Evolutionary conservation across 2,329 filamentous ascomycete species (phyloP), one percentile per base, ranked within the genome.

Genomic region (Exophiala oligosperma): DNA sequence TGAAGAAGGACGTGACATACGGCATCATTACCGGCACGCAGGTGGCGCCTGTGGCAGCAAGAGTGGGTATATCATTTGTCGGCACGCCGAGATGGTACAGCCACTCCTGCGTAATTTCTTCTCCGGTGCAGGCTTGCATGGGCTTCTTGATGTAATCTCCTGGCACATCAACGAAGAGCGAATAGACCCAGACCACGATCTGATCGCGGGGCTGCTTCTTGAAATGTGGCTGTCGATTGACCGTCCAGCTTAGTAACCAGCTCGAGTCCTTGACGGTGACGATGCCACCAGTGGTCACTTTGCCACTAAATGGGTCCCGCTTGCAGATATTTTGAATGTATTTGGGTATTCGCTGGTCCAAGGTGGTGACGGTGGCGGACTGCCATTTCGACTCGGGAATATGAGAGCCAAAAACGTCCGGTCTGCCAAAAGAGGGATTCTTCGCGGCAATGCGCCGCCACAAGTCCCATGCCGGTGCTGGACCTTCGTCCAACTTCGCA

Each of bases 191-290:
- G 44, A 77, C 66, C 6, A 75, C 72, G 17, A 71, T 66, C 29
- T 72, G 66, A 40, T 67, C 61, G 46, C 56, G 41, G 4, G 70
- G 68, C 55, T 79, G 76, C 35, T 69, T 68, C 28, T 70, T 65
- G 58, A 78, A 77, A 55, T 77, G 69, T 6, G 75, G 76, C 52
- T 79, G 77, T 9, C 66, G 67, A 17, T 76, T 76, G 44, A 79
- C 66, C 2, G 71, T 73, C 53, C 76, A 69, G 55, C 66, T 75
- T 38, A 79, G 51, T 1, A 74, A 62, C 77, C 77, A 79, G 7
- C 66, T 67, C 58, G 71, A 74, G 53, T 78, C 73, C 53, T 70
- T 70, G 14, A 76, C 63, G 0, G 71, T 73, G 17, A 78, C 68
- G 7, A 76, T 70, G 11, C 71, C 70, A 3, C 71, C 69, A 0